Conservation (phyloP, 306 rosid species). For the Cucurbita moschata region DNA sequence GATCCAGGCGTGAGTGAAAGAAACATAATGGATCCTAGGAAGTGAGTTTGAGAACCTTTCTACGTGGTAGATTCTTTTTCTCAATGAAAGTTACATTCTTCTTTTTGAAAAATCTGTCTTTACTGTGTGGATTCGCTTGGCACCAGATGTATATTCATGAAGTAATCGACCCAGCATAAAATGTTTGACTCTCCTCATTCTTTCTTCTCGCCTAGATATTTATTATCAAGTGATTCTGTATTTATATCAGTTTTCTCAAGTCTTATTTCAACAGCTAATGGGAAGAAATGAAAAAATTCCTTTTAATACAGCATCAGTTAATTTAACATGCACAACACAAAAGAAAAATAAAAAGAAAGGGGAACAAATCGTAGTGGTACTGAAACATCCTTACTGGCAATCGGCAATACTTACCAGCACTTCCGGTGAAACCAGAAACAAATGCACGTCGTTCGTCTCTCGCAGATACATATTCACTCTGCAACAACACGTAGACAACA, state of each 20-base stretch:
- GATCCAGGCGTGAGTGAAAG: neutral
- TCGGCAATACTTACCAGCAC: conserved; percentile 48
- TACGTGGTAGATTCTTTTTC: neutral
- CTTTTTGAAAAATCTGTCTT: neutral
- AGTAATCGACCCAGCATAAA: neutral
- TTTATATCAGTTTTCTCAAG: neutral
- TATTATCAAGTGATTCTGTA: neutral
- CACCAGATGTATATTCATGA: neutral
- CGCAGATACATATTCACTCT: conserved; percentile 93
- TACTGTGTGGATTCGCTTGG: neutral
- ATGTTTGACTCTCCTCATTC: neutral
- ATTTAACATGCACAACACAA: neutral
- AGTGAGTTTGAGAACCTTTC: neutral
- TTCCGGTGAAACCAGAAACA: conserved; percentile 90
- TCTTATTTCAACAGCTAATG: neutral
- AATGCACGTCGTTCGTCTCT: conserved; percentile 81
- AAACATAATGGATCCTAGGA: neutral
- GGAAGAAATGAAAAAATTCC: neutral
- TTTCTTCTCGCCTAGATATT: neutral
- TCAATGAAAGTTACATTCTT: neutral
- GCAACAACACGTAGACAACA: conserved; percentile 12
- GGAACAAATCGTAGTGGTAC: neutral
- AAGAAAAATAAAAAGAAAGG: neutral
- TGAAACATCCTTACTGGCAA: neutral
- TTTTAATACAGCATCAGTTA: neutral